These are phyloP conservation scores for Cardamine resedifolia DNA, from an alignment of 345 rosid genomes.

Conservation along the genomic window DNA sequence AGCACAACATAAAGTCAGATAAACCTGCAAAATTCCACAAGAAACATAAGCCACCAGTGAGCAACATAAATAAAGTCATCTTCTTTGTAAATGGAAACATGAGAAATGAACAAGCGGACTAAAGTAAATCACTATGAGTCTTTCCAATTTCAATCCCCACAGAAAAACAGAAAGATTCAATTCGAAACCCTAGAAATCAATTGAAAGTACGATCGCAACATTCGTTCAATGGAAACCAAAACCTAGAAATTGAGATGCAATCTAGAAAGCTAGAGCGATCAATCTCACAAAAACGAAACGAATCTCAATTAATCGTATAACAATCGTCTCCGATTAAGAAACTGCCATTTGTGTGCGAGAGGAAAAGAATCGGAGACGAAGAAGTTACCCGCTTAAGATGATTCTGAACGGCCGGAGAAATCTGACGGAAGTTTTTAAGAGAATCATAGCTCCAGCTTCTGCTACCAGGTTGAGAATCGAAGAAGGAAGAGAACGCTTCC, in stretches of 20 bases:
- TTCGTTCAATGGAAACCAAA: background rate
- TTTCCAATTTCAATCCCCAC: background rate
- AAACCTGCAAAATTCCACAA: constrained; percentile 51
- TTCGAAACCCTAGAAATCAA: constrained; percentile 29
- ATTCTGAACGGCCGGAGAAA: constrained; percentile 73
- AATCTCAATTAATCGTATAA: background rate
- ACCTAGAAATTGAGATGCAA: background rate
- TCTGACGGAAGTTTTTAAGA: constrained; percentile 58
- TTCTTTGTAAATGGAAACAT: background rate
- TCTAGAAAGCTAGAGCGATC: background rate
- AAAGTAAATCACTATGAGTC: background rate
- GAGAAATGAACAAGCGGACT: background rate
- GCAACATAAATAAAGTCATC: background rate
- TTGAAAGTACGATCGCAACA: background rate
- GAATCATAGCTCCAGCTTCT: constrained; percentile 65
- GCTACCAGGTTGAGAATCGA: constrained; percentile 61
- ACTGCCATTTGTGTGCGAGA: background rate
- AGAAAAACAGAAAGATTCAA: background rate
- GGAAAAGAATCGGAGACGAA: background rate
- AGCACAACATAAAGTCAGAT: constrained; percentile 71
- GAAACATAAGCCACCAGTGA: background rate
- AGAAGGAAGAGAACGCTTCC: constrained; percentile 85
- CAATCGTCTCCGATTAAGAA: background rate
- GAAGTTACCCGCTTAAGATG: constrained; percentile 81
- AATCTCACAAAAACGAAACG: background rate